Evolutionary conservation across 1,139 yeast species (phyloP), one percentile per base, ranked within the genome.

Genomic region (Magnusiomyces sp.): DNA sequence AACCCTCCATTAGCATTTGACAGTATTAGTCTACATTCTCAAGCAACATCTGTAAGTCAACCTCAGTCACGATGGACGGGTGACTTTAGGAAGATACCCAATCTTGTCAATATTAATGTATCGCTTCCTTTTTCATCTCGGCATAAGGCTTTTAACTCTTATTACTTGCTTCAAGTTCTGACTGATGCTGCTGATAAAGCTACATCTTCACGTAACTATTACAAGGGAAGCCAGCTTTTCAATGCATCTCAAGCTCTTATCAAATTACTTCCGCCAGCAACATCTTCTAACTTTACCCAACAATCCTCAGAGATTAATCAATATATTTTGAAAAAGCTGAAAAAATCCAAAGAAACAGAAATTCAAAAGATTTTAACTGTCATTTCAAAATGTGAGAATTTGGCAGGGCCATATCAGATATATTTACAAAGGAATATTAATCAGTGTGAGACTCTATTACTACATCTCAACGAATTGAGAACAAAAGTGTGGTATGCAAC

Each of bases 401-500:
- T 54, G n/a, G 50, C 54, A 16, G 51, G 53, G 1, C 62, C 63
- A 2, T 59, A 55, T 40, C 56, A 57, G 39, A 46, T 58, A 7
- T 56, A 59, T 29, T 47, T 59, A 13, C 56, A 57, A 29, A 49
- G 52, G 16, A 50, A 54, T 23, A 40, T 51, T 20, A 50, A 42
- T 17, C 48, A 54, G 13, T 57, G 60, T 41, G 55, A 60, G 5
- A 37, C 43, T 2, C 40, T 50, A 1, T 16, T 59, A n/a, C 44
- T 39, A 5, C 34, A 45, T 16, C 50, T 62, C 19, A 51, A 55
- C 42, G 55, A 56, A 31, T 50, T 57, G 36, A 55, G 66, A 31
- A 55, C 58, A 9, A 61, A 62, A 44, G 56, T 64, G 3, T 67
- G 71, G 71, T 67, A 67, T 51, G 59, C 59, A 33, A 56, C 59